A percentile compares a stretch with the other conserved stretches of the same genome.
phyloP scores from a whole-genome alignment of 352 stramenopile species.

The Pythium folliculosum region DNA sequence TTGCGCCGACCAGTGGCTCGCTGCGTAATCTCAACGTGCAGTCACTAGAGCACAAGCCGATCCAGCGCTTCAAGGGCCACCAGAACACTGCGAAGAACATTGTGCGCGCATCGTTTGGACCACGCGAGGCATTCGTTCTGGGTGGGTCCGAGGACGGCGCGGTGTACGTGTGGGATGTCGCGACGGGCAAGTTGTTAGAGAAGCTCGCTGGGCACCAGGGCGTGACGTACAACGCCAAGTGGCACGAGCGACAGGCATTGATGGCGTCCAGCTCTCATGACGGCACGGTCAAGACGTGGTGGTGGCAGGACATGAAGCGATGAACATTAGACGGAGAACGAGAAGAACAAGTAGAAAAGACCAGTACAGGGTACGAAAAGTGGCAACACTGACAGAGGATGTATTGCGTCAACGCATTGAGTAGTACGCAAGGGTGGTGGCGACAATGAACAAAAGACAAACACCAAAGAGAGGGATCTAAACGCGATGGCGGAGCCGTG shows the following conservation, averaged over 20 bases:
- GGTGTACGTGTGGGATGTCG: slow-evolving; percentile 89
- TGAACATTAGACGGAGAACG: slow-evolving; percentile 7
- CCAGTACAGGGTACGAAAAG: background rate
- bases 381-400: too few relatives aligned
- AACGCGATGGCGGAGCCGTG: background rate
- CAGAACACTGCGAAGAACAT: slow-evolving; percentile 91
- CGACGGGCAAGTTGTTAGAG: slow-evolving; percentile 83
- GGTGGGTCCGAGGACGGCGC: slow-evolving; percentile 83
- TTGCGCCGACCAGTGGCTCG: slow-evolving; percentile 21
- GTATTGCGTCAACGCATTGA: too few relatives aligned
- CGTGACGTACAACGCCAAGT: slow-evolving; percentile 85
- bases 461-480: background rate
- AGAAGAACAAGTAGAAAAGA: background rate
- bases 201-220: slow-evolving; percentile 73
- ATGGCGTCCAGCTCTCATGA: slow-evolving; percentile 87
- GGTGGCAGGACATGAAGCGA: slow-evolving; percentile 77
- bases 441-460: slow-evolving; percentile 5
- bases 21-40: slow-evolving; percentile 29
- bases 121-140: slow-evolving; percentile 84
- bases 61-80: slow-evolving; percentile 89
- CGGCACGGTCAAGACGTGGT: slow-evolving; percentile 90
- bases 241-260: slow-evolving; percentile 84
- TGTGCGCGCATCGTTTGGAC: slow-evolving; percentile 81
- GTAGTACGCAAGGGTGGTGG: too few relatives aligned
- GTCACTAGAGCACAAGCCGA: slow-evolving; percentile 58